Percentiles rank a stretch among this genome's conserved stretches.
These are phyloP conservation scores for Lentinula lateritia DNA, from an alignment of 768 basidiomycete genomes.

Conservation along the genomic window DNA sequence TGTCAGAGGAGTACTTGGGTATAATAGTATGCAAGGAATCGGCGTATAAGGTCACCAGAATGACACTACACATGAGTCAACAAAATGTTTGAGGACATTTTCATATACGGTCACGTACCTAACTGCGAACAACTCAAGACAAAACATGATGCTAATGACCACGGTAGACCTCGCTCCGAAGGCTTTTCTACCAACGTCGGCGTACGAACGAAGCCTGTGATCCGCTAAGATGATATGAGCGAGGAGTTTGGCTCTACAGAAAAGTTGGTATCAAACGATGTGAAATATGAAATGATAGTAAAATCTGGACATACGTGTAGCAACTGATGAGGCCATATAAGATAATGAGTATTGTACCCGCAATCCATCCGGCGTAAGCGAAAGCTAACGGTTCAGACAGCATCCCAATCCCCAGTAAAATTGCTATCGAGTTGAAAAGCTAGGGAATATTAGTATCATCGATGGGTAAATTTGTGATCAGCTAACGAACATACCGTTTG, in stretches of 20 bases:
- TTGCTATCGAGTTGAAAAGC: constrained; percentile 89
- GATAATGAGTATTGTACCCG: constrained; percentile 68
- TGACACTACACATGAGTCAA: constrained; percentile 43
- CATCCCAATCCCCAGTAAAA: constrained; percentile 84
- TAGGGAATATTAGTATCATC: constrained; percentile 19
- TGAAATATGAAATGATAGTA: not conserved
- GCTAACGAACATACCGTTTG: constrained; percentile 50
- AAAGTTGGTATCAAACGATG: not conserved
- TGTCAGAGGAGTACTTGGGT: constrained; percentile 58
- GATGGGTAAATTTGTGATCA: not conserved
- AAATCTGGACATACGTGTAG: constrained; percentile 66
- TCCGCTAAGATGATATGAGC: constrained; percentile 72
- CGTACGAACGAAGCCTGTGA: constrained; percentile 69
- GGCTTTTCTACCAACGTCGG: constrained; percentile 85
- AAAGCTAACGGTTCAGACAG: constrained; percentile 89
- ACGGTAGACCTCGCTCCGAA: constrained; percentile 72
- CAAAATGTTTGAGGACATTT: not conserved
- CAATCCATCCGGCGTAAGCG: constrained; percentile 85
- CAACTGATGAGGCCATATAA: constrained; percentile 79
- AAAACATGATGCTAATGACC: constrained; percentile 70
- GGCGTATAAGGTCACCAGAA: constrained; percentile 84
- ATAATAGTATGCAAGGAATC: constrained; percentile 77
- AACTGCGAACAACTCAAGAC: constrained; percentile 81
- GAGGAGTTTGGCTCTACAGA: constrained; percentile 75
- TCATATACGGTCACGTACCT: constrained; percentile 37